Evolutionary conservation across 192 early-diverging fungal species (phyloP).

Genomic region (Backusella morwellensis): DNA sequence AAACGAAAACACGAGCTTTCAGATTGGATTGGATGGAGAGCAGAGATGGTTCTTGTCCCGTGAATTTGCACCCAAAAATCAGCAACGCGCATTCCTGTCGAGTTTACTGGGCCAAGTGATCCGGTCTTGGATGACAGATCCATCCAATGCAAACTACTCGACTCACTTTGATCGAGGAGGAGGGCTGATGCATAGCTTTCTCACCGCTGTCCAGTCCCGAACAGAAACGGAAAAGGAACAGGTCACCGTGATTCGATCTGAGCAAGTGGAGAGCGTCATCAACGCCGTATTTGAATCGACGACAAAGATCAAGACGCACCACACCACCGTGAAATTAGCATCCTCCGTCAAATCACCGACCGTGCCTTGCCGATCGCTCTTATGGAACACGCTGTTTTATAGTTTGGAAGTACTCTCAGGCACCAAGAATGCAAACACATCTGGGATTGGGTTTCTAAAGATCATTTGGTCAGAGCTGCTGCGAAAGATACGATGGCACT

Average conservation of each 20-base stretch:
- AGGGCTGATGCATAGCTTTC: neutral
- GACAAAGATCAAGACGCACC: neutral
- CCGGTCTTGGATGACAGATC: slow-evolving; percentile 47
- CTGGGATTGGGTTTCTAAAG: slow-evolving; percentile 61
- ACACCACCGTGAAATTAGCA: slow-evolving; percentile 33
- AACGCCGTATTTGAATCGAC: slow-evolving; percentile 31
- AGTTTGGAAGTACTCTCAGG: slow-evolving; percentile 41
- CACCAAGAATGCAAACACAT: slow-evolving; percentile 27
- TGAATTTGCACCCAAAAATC: slow-evolving; percentile 39
- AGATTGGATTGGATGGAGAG: neutral
- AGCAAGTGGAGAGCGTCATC: slow-evolving; percentile 48
- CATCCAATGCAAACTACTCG: slow-evolving; percentile 17
- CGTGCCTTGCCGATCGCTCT: slow-evolving; percentile 47
- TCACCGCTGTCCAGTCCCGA: neutral
- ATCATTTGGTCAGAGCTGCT: slow-evolving; percentile 67
- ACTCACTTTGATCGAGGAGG: slow-evolving; percentile 7
- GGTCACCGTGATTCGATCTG: slow-evolving; percentile 17
- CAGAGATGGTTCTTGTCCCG: slow-evolving; percentile 35
- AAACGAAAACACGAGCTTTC: neutral
- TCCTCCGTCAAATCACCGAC: slow-evolving; percentile 29
- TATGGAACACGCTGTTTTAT: slow-evolving; percentile 54
- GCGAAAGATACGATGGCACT: slow-evolving; percentile 57
- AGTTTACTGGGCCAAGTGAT: slow-evolving; percentile 42
- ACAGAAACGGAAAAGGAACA: neutral
- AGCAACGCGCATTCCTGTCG: slow-evolving; percentile 40